Conservation (phyloP, 257 asterid species). For the Solanum raphanifolium region DNA sequence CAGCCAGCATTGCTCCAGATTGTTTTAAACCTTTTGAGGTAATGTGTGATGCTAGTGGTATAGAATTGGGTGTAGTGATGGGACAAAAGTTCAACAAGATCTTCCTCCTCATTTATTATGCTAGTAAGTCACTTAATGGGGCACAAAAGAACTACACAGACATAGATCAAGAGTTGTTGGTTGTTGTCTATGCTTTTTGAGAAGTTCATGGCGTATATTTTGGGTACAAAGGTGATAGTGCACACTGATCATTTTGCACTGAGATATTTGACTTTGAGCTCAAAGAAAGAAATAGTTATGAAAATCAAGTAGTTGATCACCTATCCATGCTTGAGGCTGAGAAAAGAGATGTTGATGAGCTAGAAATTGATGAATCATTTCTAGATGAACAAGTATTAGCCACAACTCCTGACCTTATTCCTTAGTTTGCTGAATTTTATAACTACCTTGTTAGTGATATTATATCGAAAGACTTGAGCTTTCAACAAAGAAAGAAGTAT, state of each 20-base stretch:
- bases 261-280: neutral
- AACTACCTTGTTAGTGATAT: too few relatives aligned
- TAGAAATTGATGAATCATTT: too few relatives aligned
- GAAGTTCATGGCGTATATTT: neutral
- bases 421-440: too few relatives aligned
- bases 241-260: neutral
- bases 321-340: too few relatives aligned
- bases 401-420: too few relatives aligned
- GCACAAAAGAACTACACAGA: neutral
- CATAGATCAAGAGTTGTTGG: neutral
- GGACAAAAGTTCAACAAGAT: neutral
- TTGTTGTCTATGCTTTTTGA: neutral
- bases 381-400: too few relatives aligned
- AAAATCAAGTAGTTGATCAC: too few relatives aligned
- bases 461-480: too few relatives aligned
- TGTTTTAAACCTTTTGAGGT: neutral
- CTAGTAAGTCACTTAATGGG: neutral
- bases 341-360: too few relatives aligned
- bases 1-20: neutral
- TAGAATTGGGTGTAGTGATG: neutral
- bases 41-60: neutral
- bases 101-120: neutral
- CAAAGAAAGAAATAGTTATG: neutral
- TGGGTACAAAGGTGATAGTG: neutral
- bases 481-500: too few relatives aligned